Conservation (phyloP, 2,329 filamentous ascomycete species). For the Knufia fluminis region DNA sequence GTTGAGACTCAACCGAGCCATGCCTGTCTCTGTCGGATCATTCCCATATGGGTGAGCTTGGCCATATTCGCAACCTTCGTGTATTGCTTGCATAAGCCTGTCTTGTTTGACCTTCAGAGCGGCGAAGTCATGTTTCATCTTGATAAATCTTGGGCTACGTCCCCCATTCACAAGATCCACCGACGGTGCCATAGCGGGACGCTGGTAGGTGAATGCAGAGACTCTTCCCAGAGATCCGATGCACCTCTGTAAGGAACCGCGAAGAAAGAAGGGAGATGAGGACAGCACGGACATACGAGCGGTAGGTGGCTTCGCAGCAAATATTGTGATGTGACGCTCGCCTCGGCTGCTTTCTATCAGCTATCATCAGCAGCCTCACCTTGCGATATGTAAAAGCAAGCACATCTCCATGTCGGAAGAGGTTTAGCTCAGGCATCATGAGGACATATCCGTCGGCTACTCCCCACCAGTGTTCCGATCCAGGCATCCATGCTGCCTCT, state of each 20-base stretch:
- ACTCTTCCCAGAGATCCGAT: not conserved
- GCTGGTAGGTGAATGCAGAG: constrained; percentile 7
- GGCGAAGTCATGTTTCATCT: constrained; percentile 18
- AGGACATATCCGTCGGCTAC: constrained; percentile 4
- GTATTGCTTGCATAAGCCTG: constrained; percentile 22
- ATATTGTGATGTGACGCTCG: no score
- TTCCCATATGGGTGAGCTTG: constrained; percentile 23
- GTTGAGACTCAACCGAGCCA: constrained; percentile 64
- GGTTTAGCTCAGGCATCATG: not conserved
- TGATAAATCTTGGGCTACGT: not conserved
- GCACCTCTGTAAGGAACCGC: not conserved
- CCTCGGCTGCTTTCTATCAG: not conserved
- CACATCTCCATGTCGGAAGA: not conserved
- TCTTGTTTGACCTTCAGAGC: constrained; percentile 22
- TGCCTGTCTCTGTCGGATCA: constrained; percentile 41
- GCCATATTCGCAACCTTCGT: constrained; percentile 22
- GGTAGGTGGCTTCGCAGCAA: not conserved
- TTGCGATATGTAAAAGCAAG: not conserved
- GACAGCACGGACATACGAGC: not conserved
- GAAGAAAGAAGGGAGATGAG: not conserved
- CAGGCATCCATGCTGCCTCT: not conserved
- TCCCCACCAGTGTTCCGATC: not conserved
- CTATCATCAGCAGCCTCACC: not conserved
- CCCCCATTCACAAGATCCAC: constrained; percentile 13
- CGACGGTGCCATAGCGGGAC: constrained; percentile 9